Conservation (phyloP, 768 basidiomycete species). For the Suillus occidentalis region DNA sequence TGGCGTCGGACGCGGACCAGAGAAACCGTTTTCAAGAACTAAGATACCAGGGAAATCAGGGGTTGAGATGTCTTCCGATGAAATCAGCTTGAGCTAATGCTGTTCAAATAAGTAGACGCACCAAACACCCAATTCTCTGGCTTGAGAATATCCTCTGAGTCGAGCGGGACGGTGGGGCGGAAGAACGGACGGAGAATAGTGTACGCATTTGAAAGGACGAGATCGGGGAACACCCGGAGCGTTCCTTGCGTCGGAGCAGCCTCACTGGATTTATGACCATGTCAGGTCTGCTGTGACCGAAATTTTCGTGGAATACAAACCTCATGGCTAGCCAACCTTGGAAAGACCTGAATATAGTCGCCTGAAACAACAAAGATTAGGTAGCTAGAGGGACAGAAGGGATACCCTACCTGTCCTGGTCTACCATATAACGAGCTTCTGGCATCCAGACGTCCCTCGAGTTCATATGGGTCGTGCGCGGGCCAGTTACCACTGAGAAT, state of each 20-base stretch:
- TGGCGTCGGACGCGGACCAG: conserved; percentile 51
- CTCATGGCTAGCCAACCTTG: conserved; percentile 78
- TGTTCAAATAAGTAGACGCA: conserved; percentile 7
- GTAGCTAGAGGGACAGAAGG: background rate
- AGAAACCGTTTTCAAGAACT: conserved; percentile 24
- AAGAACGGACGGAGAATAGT: conserved; percentile 79
- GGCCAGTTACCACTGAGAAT: conserved; percentile 65
- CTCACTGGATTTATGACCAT: conserved; percentile 38
- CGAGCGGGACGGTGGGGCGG: conserved; percentile 42
- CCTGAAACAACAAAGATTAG: conserved; percentile 25
- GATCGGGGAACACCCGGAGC: conserved; percentile 64
- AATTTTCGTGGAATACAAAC: conserved; percentile 28
- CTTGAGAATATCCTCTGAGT: conserved; percentile 43
- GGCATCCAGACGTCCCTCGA: conserved; percentile 59
- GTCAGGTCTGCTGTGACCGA: background rate
- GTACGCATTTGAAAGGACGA: conserved; percentile 68
- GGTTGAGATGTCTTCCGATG: conserved; percentile 42
- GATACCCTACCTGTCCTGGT: conserved; percentile 43
- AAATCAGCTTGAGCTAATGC: background rate
- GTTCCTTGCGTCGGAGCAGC: conserved; percentile 73
- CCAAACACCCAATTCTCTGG: conserved; percentile 58
- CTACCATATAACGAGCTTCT: conserved; percentile 64
- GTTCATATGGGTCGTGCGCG: conserved; percentile 65
- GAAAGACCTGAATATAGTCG: conserved; percentile 60
- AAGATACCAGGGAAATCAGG: conserved; percentile 56